phyloP scores from a whole-genome alignment of 768 basidiomycete species.

The Boletus rubropictus region DNA sequence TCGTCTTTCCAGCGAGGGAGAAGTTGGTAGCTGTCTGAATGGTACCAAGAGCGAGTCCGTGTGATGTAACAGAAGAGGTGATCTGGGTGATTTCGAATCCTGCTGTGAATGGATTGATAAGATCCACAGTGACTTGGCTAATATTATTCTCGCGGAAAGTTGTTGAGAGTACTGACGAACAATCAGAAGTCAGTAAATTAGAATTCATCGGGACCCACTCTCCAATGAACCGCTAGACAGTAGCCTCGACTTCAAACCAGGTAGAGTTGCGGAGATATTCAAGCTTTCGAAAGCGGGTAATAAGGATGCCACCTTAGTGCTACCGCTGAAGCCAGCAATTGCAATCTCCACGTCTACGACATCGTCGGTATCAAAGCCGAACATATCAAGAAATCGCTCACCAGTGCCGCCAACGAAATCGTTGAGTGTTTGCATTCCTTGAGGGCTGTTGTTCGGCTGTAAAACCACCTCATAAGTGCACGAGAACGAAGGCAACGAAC shows the following conservation, averaged over 20 bases:
- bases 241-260: constrained; percentile 53
- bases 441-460: constrained; percentile 54
- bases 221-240: constrained; percentile 51
- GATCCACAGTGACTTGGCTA: constrained; percentile 54
- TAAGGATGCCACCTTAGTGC: constrained; percentile 55
- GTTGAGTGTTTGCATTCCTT: constrained; percentile 57
- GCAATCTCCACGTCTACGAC: constrained; percentile 46
- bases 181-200: background rate
- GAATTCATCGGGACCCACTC: constrained; percentile 30
- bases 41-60: constrained; percentile 56
- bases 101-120: constrained; percentile 65
- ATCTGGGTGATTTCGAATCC: constrained; percentile 53
- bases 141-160: constrained; percentile 61
- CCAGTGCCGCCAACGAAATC: constrained; percentile 63
- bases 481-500: background rate
- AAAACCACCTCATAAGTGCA: constrained; percentile 4
- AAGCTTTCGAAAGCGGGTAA: constrained; percentile 56
- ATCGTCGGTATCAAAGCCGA: background rate
- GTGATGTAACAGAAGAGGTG: constrained; percentile 53
- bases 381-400: constrained; percentile 15
- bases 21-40: constrained; percentile 53
- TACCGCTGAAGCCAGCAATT: constrained; percentile 55
- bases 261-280: constrained; percentile 49
- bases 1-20: constrained; percentile 45
- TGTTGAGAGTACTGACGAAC: constrained; percentile 48